phyloP scores from a whole-genome alignment of 2,329 filamentous ascomycete genomes.

The Furcasterigmium furcatum region DNA sequence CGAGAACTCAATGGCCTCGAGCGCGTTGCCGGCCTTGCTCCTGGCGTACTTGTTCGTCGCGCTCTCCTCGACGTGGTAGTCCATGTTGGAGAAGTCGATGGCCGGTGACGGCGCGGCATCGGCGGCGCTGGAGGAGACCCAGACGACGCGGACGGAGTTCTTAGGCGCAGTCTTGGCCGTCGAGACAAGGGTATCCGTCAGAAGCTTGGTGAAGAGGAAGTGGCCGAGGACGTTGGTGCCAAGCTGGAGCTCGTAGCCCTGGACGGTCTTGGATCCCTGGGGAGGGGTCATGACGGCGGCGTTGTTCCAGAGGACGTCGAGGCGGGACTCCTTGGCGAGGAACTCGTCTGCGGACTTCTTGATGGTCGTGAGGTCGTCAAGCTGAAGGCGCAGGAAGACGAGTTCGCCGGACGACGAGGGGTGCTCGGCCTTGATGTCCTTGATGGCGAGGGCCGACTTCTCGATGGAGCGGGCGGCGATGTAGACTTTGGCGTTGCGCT shows the following conservation, averaged over 20 bases:
- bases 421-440: slow-evolving; percentile 5
- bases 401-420: slow-evolving; percentile 27
- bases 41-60: slow-evolving; percentile 19
- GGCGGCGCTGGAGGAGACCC: slow-evolving; percentile 22
- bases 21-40: slow-evolving; percentile 24
- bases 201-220: slow-evolving; percentile 23
- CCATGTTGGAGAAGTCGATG: slow-evolving; percentile 22
- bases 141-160: slow-evolving; percentile 20
- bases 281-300: slow-evolving; percentile 34
- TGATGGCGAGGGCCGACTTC: background rate
- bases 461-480: slow-evolving; percentile 34
- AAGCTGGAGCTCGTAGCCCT: slow-evolving; percentile 26
- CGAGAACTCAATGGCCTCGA: slow-evolving; percentile 23
- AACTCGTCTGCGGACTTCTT: slow-evolving; percentile 17
- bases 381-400: slow-evolving; percentile 33
- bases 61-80: slow-evolving; percentile 18
- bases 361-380: slow-evolving; percentile 19
- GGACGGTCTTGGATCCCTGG: slow-evolving; percentile 26
- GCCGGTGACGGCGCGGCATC: slow-evolving; percentile 17
- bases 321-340: slow-evolving; percentile 16
- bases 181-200: slow-evolving; percentile 17
- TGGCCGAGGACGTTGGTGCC: slow-evolving; percentile 22
- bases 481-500: slow-evolving; percentile 43
- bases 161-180: slow-evolving; percentile 18
- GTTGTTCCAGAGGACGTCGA: slow-evolving; percentile 37